Percentiles rank a stretch among this genome's conserved stretches.
phyloP scores from a whole-genome alignment of 495 filamentous ascomycete genomes.

The Apodospora peruviana region DNA sequence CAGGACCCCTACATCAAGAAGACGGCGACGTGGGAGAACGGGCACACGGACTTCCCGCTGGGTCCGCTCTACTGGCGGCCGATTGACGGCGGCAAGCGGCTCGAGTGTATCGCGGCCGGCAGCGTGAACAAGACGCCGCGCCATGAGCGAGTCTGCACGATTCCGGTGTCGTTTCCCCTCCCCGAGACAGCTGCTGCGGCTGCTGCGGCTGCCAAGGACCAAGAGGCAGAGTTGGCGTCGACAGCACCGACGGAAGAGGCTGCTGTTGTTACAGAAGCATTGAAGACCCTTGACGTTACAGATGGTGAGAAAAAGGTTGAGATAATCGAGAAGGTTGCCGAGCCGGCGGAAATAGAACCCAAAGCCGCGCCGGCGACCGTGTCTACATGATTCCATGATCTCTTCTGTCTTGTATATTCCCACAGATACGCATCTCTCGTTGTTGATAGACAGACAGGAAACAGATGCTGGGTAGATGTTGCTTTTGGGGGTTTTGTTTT shows the following conservation, averaged over 20 bases:
- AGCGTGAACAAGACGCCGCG: conserved; percentile 29
- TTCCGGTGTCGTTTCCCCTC: conserved; percentile 30
- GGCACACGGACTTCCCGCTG: conserved; percentile 36
- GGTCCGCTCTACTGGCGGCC: conserved; percentile 46
- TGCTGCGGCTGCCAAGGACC: conserved; percentile 4
- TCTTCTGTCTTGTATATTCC: background rate
- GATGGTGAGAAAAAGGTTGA: conserved; percentile 7
- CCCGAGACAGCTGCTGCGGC: conserved; percentile 1
- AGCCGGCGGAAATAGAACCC: conserved; percentile 3
- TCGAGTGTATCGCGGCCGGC: conserved; percentile 44
- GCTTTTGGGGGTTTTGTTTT: too few relatives aligned
- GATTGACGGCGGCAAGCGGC: conserved; percentile 30
- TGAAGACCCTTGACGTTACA: conserved; percentile 12
- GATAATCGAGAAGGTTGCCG: conserved; percentile 19
- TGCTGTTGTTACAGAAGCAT: conserved; percentile 8
- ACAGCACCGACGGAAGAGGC: conserved; percentile 4
- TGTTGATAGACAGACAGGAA: background rate
- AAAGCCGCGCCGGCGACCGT: conserved; percentile 2
- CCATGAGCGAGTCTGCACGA: conserved; percentile 35
- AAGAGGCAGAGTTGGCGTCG: conserved; percentile 9
- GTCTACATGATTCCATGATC: background rate
- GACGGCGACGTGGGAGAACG: conserved; percentile 44
- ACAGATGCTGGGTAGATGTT: too few relatives aligned
- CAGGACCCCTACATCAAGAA: conserved; percentile 56
- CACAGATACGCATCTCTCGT: too few relatives aligned